These are phyloP conservation scores for Fusarium solani-melongenae DNA, from an alignment of 2,329 filamentous ascomycete genomes.

Conservation along the genomic window DNA sequence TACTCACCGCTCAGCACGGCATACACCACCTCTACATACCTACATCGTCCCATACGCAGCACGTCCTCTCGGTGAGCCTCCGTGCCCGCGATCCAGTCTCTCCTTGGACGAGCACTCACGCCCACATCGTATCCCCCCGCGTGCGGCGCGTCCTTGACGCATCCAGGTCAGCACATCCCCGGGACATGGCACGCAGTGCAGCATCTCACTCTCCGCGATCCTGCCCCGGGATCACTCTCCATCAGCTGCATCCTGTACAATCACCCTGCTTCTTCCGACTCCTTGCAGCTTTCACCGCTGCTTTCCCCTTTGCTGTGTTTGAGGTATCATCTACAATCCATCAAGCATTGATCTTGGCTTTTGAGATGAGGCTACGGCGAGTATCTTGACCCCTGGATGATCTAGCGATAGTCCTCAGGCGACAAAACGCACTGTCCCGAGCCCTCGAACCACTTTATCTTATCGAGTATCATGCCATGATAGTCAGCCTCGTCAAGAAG, in stretches of 20 bases:
- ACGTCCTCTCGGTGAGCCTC: constrained; percentile 1
- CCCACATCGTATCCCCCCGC: neutral
- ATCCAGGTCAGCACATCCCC: constrained; percentile 5
- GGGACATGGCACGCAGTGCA: neutral
- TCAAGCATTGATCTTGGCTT: neutral
- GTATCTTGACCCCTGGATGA: neutral
- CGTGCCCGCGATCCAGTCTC: neutral
- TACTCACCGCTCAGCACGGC: constrained; percentile 10
- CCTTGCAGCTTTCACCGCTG: constrained; percentile 36
- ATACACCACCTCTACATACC: neutral
- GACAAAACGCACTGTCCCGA: neutral
- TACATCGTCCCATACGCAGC: constrained; percentile 21
- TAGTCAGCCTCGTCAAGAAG: neutral
- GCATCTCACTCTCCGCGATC: constrained; percentile 15
- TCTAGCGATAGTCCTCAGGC: neutral
- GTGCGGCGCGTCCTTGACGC: neutral
- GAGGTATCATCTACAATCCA: neutral
- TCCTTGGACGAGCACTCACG: neutral
- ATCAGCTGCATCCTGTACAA: neutral
- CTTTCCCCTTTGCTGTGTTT: constrained; percentile 5
- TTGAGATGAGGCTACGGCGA: neutral
- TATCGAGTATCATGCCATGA: constrained; percentile 2
- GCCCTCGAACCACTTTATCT: neutral
- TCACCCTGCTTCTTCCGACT: constrained; percentile 41
- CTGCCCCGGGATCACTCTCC: constrained; percentile 1